Evolutionary conservation across 2,329 filamentous ascomycete species (phyloP).

Genomic region (Scedosporium dehoogii): DNA sequence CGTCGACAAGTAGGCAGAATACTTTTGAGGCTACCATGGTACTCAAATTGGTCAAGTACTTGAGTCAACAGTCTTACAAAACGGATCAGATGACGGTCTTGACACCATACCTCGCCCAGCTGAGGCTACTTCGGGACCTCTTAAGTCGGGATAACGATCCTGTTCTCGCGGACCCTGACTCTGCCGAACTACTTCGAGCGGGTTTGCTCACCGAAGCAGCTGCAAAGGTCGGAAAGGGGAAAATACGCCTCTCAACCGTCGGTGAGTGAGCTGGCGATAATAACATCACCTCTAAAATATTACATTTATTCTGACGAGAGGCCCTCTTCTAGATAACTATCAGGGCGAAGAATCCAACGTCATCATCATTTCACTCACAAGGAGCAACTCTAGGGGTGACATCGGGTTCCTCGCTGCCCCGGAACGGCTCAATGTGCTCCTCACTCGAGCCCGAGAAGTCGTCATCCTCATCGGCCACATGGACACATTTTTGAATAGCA

Average conservation of each 20-base stretch:
- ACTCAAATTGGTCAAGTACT: conserved; percentile 52
- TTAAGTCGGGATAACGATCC: conserved; percentile 51
- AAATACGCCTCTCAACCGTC: conserved; percentile 57
- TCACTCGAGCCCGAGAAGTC: conserved; percentile 55
- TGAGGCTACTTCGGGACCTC: conserved; percentile 43
- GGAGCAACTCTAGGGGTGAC: conserved; percentile 53
- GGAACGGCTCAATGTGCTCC: conserved; percentile 59
- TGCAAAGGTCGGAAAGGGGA: conserved; percentile 38
- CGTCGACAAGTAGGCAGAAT: conserved; percentile 41
- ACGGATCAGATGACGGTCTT: conserved; percentile 56
- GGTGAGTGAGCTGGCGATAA: conserved; percentile 31
- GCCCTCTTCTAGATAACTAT: conserved; percentile 49
- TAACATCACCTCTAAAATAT: no score
- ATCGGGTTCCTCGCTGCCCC: conserved; percentile 62
- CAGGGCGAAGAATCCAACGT: conserved; percentile 71
- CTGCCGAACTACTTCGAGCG: conserved; percentile 49
- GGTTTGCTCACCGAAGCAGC: conserved; percentile 48
- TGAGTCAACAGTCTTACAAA: conserved; percentile 62
- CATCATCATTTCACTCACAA: conserved; percentile 56
- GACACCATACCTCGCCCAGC: conserved; percentile 63
- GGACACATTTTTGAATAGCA: conserved; percentile 53
- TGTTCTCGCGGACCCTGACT: conserved; percentile 59
- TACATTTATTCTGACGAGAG: no score
- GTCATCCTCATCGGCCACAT: conserved; percentile 64
- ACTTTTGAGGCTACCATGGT: conserved; percentile 57